Evolutionary conservation across 345 rosid genomes (phyloP).

Genomic region (Eucalyptus curtisii): DNA sequence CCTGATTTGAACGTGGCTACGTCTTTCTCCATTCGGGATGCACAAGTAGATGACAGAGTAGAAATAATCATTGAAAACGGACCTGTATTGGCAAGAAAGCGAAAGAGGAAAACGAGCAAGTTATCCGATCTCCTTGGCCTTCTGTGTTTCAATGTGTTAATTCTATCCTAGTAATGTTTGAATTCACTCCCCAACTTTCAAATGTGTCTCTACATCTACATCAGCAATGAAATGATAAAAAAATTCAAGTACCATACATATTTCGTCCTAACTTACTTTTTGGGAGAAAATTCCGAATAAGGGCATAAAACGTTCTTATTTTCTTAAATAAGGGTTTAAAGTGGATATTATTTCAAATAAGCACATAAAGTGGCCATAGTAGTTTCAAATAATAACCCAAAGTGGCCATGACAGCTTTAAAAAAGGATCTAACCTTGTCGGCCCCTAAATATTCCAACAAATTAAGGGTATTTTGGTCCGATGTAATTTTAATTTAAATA

Average conservation of each 20-base stretch:
- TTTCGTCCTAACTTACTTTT: not conserved
- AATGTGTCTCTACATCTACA: not conserved
- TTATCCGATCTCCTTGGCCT: not conserved
- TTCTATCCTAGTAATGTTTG: not conserved
- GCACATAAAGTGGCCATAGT: fast-evolving
- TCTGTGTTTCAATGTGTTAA: not conserved
- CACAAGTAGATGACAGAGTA: not conserved
- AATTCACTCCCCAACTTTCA: not conserved
- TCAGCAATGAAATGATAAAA: not conserved
- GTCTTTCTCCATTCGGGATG: fast-evolving
- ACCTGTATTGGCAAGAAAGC: not conserved
- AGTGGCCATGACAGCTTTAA: fast-evolving
- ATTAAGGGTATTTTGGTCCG: no score
- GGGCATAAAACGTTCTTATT: fast-evolving
- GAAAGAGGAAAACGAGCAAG: not conserved
- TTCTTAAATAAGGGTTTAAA: fast-evolving
- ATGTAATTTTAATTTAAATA: no score
- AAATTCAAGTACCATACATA: not conserved
- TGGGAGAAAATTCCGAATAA: fast-evolving
- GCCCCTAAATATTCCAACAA: no score
- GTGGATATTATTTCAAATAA: fast-evolving
- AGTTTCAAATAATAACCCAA: no score
- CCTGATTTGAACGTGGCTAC: not conserved
- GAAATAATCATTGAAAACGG: not conserved
- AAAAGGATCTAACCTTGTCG: fast-evolving